Conservation (phyloP, 2,329 filamentous ascomycete genomes). For the Cladosporium cucumerinum region DNA sequence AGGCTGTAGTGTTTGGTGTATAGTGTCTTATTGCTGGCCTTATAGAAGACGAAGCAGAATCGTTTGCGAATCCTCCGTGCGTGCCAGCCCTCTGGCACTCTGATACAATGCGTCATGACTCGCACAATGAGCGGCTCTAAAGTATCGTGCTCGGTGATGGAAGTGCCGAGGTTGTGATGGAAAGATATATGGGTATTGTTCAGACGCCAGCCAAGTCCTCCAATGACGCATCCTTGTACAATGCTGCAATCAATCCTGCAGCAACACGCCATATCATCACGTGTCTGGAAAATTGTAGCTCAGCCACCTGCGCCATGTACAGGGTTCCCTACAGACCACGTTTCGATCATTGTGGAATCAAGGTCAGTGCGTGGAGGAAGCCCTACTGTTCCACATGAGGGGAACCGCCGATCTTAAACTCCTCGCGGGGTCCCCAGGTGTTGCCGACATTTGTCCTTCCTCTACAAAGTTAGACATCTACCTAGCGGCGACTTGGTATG, state of each 20-base stretch:
- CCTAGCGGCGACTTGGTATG: conserved; percentile 5
- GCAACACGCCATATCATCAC: neutral
- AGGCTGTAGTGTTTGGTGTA: neutral
- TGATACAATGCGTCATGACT: neutral
- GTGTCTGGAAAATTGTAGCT: neutral
- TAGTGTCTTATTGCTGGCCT: neutral
- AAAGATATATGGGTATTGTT: neutral
- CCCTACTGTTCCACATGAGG: neutral
- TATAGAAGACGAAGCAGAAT: neutral
- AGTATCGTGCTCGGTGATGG: neutral
- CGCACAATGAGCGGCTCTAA: neutral
- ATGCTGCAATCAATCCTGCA: neutral
- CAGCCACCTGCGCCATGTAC: neutral
- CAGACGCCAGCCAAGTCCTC: neutral
- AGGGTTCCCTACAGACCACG: neutral
- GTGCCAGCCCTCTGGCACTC: neutral
- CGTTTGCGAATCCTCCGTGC: neutral
- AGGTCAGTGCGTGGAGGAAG: neutral
- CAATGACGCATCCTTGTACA: neutral
- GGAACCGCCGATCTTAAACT: neutral
- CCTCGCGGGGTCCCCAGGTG: conserved; percentile 1
- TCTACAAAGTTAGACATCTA: neutral
- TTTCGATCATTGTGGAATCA: neutral
- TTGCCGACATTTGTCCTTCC: neutral
- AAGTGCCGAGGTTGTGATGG: neutral